Evolutionary conservation across 257 asterid species (phyloP).

Genomic region (Catharanthus roseus): DNA sequence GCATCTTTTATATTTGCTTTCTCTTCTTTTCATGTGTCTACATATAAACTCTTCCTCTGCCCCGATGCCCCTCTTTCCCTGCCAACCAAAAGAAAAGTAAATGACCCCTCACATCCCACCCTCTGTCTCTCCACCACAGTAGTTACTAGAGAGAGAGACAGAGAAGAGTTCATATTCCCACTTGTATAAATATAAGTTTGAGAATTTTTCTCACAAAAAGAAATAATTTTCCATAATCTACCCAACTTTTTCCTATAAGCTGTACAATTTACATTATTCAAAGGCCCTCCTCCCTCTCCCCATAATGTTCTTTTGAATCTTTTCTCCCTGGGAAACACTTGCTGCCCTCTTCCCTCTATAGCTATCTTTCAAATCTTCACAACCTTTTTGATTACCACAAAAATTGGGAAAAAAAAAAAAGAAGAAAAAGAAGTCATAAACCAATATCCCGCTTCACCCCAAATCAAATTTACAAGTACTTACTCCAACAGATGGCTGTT

Average conservation of each 20-base stretch:
- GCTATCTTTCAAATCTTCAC: slow-evolving; percentile 50
- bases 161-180: slow-evolving; percentile 1
- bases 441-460: slow-evolving; percentile 26
- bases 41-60: slow-evolving; percentile 25
- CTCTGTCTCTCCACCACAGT: neutral
- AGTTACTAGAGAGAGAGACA: slow-evolving; percentile 8
- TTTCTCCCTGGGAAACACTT: slow-evolving; percentile 29
- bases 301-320: slow-evolving; percentile 33
- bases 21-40: slow-evolving; percentile 67
- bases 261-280: slow-evolving; percentile 68
- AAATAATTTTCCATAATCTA: slow-evolving; percentile 22
- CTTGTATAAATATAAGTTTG: slow-evolving; percentile 4
- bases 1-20: slow-evolving; percentile 51
- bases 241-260: slow-evolving; percentile 38
- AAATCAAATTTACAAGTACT: slow-evolving; percentile 42
- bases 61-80: slow-evolving; percentile 31
- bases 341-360: slow-evolving; percentile 44
- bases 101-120: slow-evolving; percentile 11
- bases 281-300: slow-evolving; percentile 22
- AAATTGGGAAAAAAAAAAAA: slow-evolving; percentile 20
- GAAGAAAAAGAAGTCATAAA: slow-evolving; percentile 27
- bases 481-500: slow-evolving; percentile 45
- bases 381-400: slow-evolving; percentile 34
- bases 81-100: slow-evolving; percentile 36
- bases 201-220: slow-evolving; percentile 16